A percentile compares a stretch with the other conserved stretches of the same genome.
Evolutionary conservation across 441 rosid genomes (phyloP).

Genomic region (Corymbia calophylla): DNA sequence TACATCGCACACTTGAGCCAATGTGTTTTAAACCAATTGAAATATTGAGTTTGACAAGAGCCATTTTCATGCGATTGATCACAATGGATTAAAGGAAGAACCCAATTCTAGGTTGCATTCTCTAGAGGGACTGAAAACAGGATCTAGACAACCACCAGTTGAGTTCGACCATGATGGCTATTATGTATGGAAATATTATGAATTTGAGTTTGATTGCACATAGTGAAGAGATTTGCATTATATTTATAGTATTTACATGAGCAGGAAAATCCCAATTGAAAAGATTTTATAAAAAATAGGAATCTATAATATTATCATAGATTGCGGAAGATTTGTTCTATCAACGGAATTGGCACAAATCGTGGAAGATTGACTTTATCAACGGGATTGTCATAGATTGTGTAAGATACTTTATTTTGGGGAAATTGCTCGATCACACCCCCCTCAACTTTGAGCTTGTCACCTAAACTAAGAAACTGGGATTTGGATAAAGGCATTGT

Average conservation of each 20-base stretch:
- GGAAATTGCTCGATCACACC: neutral
- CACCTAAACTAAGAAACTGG: neutral
- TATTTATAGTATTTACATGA: too few species aligned
- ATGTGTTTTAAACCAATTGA: too few species aligned
- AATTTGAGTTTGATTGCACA: too few species aligned
- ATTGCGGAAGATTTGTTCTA: neutral
- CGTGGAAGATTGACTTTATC: neutral
- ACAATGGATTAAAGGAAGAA: neutral
- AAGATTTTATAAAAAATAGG: too few species aligned
- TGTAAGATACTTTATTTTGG: neutral
- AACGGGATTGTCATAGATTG: neutral
- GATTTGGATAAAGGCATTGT: neutral
- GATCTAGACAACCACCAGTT: slow-evolving; percentile 54
- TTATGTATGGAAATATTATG: slow-evolving; percentile 13
- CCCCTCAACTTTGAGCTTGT: neutral
- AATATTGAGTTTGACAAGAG: neutral
- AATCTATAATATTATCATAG: neutral
- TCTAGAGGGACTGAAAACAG: slow-evolving; percentile 36
- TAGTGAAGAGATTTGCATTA: neutral
- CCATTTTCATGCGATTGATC: neutral
- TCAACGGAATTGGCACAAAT: neutral
- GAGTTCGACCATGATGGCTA: slow-evolving; percentile 59
- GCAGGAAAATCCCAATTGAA: too few species aligned
- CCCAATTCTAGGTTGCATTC: neutral
- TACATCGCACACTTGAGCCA: too few species aligned